Evolutionary conservation across 257 asterid species (phyloP).

Genomic region (Datura wrightii): DNA sequence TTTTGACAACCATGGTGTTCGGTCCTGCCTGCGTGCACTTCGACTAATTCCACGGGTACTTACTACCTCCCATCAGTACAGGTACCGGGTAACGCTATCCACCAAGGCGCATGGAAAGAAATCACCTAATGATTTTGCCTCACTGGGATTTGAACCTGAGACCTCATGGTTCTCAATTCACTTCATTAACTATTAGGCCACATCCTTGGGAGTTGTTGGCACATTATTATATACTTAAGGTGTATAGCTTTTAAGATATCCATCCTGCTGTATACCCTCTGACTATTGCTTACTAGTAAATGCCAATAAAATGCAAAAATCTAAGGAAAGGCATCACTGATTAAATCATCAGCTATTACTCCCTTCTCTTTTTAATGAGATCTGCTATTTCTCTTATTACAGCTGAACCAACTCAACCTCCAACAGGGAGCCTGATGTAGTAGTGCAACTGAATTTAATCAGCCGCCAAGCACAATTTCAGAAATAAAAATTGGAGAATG

Average conservation of each 20-base stretch:
- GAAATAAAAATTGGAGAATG: not conserved
- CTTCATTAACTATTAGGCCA: not conserved
- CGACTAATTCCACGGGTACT: not conserved
- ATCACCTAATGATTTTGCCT: too few species aligned
- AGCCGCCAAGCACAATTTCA: not conserved
- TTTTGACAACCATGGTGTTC: not conserved
- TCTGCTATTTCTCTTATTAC: not conserved
- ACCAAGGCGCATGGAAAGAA: too few species aligned
- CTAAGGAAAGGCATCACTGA: not conserved
- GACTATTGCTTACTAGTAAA: not conserved
- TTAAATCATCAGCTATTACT: not conserved
- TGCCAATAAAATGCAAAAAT: not conserved
- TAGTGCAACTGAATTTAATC: not conserved
- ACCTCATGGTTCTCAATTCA: too few species aligned
- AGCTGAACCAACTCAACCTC: conserved; percentile 3
- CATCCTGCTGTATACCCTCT: not conserved
- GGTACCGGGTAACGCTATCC: too few species aligned
- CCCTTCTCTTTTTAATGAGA: not conserved
- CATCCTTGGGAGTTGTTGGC: not conserved
- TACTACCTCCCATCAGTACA: not conserved
- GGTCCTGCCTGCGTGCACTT: not conserved
- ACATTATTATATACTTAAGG: not conserved
- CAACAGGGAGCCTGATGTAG: not conserved
- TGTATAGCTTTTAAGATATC: not conserved
- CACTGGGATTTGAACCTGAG: too few species aligned